Base-by-base conservation (phyloP, 225 moss, liverwort and hornwort species). In the Rhytidiadelphus loreus region DNA sequence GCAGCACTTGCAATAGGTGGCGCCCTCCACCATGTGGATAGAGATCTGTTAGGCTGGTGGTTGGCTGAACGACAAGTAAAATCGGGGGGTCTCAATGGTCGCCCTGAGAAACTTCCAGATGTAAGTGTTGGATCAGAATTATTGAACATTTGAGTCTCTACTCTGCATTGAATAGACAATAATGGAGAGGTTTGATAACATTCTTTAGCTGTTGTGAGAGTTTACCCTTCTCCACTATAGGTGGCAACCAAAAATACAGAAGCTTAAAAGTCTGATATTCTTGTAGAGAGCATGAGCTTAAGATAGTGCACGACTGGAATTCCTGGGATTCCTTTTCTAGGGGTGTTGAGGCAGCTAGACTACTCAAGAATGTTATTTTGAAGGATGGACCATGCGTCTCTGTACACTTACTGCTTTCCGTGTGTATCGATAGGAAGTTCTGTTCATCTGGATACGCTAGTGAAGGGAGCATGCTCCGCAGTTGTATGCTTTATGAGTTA, bases 31-130 rank as follows among this genome's bases (percentile, higher is more conserved):
- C 95, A 97, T 80, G 93, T 99, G 13, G 96, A 97, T 53, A 96
- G 89, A 89, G 97, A 99, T 92, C 88, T 97, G 29, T 87, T 97
- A 43, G 96, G 96, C 73, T 99, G 96, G 98, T 97, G 97, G 98
- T 89, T 99, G 70, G 95, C 96, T 92, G 97, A 99, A 88, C 93
- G 95, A 57, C 97, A 99, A 93, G 96, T 99, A 29, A 96, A 96
- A 86, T 77, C 93, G 35, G 96, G 96, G 56, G 97, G 97, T 32
- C 93, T 99, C 64, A 97, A 96, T 88, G 98, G 98, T 86, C 96
- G 97, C 32, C 98, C 98, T 61, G 96, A 99, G 89, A 99, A 99
- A 93, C 94, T 99, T 71, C 97, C 96, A 72, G 97, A 99, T 91
- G 96, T 97, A 92, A 91, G 91, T 87, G 76, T 69, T 85, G 3